Evolutionary conservation across 345 rosid species (phyloP), one percentile per base, ranked within the genome.

Genomic region (Anastatica hierochuntica): DNA sequence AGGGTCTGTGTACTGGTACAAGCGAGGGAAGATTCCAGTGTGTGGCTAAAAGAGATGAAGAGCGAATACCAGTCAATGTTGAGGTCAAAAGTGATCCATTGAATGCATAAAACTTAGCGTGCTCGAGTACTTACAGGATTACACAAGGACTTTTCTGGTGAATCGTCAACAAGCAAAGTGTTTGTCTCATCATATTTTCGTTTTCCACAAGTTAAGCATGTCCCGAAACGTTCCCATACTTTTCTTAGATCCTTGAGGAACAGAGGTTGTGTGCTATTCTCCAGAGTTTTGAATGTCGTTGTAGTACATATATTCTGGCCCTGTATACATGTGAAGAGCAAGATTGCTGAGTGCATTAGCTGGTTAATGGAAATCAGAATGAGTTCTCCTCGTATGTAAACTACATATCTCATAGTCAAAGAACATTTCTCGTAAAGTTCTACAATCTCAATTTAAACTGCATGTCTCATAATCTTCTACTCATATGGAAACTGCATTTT

Each of bases 91-190:
- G n/a, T n/a, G n/a, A n/a, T n/a, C n/a, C n/a, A n/a, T n/a, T n/a
- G n/a, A n/a, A n/a, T n/a, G n/a, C n/a, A n/a, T n/a, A n/a, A n/a
- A n/a, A n/a, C n/a, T n/a, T n/a, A n/a, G n/a, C n/a, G n/a, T n/a
- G n/a, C n/a, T n/a, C n/a, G n/a, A n/a, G n/a, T n/a, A 60, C 69
- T 70, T 67, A 90, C 94, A n/a, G 92, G 85, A 74, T 90, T 90
- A 54, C 78, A 79, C 65, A 87, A 71, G 18, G 92, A 83, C 61
- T 87, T 90, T 61, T 90, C 71, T 1, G 95, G 95, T 26, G 95
- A 87, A 66, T 90, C 98, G 41, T 87, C 96, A 68, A 87, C 35
- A 52, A 87, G 43, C 50, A 87, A 58, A 8, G 96, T 90, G 70
- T 86, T 86, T 42, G 79, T 66, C 62, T 79, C 82, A 60, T 80